Evolutionary conservation across 1,139 yeast genomes (phyloP), one percentile per base, ranked within the genome.

Genomic region (Hemisphaericaspora subhashii): DNA sequence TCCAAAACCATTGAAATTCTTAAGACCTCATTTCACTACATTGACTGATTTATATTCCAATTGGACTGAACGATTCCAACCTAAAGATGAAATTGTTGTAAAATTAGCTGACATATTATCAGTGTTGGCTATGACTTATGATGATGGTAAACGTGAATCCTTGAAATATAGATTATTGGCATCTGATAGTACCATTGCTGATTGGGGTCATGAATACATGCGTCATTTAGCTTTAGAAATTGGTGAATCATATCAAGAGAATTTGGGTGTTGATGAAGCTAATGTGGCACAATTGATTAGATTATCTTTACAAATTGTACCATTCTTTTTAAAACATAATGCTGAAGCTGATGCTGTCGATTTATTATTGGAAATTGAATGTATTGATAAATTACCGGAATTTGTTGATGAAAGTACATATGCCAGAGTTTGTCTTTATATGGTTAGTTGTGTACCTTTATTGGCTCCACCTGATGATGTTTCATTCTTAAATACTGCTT

Each of bases 271-370:
- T 23, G 78, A 74, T 38, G 82, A 77, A 28, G 63, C 41, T 3
- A 52, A 57, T 36, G 56, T 66, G 23, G 60, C 58, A 11, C 77
- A 74, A 35, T 71, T 94, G 50, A 64, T 85, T 40, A 72, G 74
- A 34, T 74, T 92, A 49, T 78, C 95, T 3, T 65, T 87, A 50
- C 78, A 83, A 51, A 84, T 94, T 53, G 92, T 87, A 25, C 96
- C 97, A 21, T 86, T 83, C 55, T 92, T 92, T 67, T 74, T 92
- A 52, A 83, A 86, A 55, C 98, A 92, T 65, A 92, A 94, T 60
- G 98, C 97, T 26, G 98, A 94, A 65, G 96, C 97, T 8, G 99
- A 92, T 60, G 98, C 98, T 1, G 96, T 92, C 22, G 99, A 92
- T 66, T 71, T 92, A 52, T 72, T 94, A 50, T 72, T 89, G 44